Evolutionary conservation across 768 basidiomycete genomes (phyloP).

Genomic region (Polyporus arcularius): DNA sequence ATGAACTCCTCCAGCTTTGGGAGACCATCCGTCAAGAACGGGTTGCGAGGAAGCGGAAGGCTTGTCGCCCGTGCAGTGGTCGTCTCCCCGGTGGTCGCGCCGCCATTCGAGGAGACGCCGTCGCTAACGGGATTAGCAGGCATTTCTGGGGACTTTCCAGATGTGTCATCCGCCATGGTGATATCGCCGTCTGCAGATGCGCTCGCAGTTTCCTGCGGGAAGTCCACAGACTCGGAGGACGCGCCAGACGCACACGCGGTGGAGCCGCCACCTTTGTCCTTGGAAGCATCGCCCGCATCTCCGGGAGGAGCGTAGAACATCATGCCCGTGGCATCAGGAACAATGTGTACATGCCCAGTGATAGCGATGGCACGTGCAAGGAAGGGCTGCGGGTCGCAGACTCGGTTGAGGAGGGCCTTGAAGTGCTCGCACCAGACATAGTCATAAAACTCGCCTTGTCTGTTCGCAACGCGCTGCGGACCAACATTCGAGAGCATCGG

Average conservation of each 20-base stretch:
- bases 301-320: not conserved
- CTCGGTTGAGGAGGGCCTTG: not conserved
- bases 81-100: too few species aligned
- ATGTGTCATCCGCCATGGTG: too few species aligned
- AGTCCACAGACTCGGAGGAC: not conserved
- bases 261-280: not conserved
- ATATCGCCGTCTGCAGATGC: too few species aligned
- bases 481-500: not conserved
- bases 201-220: too few species aligned
- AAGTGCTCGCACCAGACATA: constrained; percentile 17
- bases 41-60: not conserved
- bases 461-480: not conserved
- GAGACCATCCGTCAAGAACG: constrained; percentile 14
- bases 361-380: not conserved
- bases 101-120: too few species aligned
- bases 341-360: not conserved
- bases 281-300: not conserved
- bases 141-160: too few species aligned
- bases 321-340: not conserved
- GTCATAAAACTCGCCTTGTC: not conserved
- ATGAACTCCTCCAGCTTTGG: constrained; percentile 32
- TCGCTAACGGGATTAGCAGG: too few species aligned
- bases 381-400: not conserved
- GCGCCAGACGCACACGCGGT: not conserved
- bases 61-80: too few species aligned